Evolutionary conservation across 108 stramenopile species (phyloP).

Genomic region (Mayamaea pseudoterrestris): DNA sequence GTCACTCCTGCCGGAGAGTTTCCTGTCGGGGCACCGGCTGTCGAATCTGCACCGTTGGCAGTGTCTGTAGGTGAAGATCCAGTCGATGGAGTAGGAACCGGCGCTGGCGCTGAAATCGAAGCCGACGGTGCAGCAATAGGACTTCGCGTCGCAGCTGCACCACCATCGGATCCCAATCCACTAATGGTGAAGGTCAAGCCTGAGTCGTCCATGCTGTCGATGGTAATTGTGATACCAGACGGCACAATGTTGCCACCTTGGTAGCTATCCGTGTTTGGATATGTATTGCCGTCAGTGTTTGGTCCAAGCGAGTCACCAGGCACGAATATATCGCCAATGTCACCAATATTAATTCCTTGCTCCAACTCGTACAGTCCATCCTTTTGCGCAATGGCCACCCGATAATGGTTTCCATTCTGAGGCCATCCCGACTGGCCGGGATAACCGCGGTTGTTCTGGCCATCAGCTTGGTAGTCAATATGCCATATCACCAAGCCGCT

Average conservation of each 20-base stretch:
- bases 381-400: slow-evolving; percentile 31
- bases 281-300: slow-evolving; percentile 1
- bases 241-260: slow-evolving; percentile 16
- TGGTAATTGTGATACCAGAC: slow-evolving; percentile 21
- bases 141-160: too few species aligned
- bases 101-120: too few species aligned
- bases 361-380: slow-evolving; percentile 41
- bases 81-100: too few species aligned
- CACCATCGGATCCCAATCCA: too few species aligned
- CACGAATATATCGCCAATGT: slow-evolving; percentile 20
- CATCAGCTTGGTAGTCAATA: slow-evolving; percentile 20
- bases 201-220: too few species aligned
- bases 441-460: slow-evolving; percentile 12
- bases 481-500: slow-evolving; percentile 28
- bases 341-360: slow-evolving; percentile 20
- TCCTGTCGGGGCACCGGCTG: too few species aligned
- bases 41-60: too few species aligned
- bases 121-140: too few species aligned
- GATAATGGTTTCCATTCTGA: slow-evolving; percentile 32
- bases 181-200: too few species aligned
- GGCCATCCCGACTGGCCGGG: slow-evolving; percentile 40
- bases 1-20: too few species aligned
- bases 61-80: too few species aligned
- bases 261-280: slow-evolving; percentile 41
- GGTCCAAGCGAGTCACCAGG: slow-evolving; percentile 3